Evolutionary conservation across 768 basidiomycete species (phyloP).

Genomic region (Amanita molliuscula): DNA sequence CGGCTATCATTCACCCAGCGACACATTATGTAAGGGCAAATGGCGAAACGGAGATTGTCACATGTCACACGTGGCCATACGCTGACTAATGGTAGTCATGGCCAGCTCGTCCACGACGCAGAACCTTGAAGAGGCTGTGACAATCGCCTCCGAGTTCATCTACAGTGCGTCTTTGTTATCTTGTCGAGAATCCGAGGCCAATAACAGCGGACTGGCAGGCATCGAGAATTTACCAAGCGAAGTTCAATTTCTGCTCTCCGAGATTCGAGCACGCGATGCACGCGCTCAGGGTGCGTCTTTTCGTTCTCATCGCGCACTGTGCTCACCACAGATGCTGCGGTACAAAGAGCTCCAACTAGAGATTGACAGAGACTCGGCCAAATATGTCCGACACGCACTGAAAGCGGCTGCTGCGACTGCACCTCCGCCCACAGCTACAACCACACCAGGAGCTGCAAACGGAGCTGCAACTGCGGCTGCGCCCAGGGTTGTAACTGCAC

Average conservation of each 20-base stretch:
- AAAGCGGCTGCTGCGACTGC: slow-evolving; percentile 13
- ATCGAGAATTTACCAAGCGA: slow-evolving; percentile 46
- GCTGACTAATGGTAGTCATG: neutral
- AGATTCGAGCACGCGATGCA: slow-evolving; percentile 37
- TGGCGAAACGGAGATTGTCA: too few species aligned
- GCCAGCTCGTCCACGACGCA: slow-evolving; percentile 12
- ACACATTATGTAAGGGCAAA: too few species aligned
- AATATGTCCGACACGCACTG: slow-evolving; percentile 39
- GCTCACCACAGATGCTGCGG: neutral
- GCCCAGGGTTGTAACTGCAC: too few species aligned
- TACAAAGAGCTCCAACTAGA: slow-evolving; percentile 36
- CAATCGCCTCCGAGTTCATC: slow-evolving; percentile 44
- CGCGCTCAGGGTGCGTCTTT: slow-evolving; percentile 28
- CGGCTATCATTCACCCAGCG: too few species aligned
- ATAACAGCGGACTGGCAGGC: slow-evolving; percentile 18
- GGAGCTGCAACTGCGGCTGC: too few species aligned
- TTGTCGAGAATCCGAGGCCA: neutral
- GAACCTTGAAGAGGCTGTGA: slow-evolving; percentile 43
- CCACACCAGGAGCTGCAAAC: slow-evolving; percentile 15
- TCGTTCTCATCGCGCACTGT: neutral
- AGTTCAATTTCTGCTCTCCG: slow-evolving; percentile 39
- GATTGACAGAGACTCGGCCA: slow-evolving; percentile 36
- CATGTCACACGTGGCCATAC: too few species aligned
- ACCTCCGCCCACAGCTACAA: slow-evolving; percentile 20
- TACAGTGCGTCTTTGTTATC: slow-evolving; percentile 29